These are phyloP conservation scores for Ogataea dorogensis DNA, from an alignment of 805 yeast genomes.

Conservation along the genomic window DNA sequence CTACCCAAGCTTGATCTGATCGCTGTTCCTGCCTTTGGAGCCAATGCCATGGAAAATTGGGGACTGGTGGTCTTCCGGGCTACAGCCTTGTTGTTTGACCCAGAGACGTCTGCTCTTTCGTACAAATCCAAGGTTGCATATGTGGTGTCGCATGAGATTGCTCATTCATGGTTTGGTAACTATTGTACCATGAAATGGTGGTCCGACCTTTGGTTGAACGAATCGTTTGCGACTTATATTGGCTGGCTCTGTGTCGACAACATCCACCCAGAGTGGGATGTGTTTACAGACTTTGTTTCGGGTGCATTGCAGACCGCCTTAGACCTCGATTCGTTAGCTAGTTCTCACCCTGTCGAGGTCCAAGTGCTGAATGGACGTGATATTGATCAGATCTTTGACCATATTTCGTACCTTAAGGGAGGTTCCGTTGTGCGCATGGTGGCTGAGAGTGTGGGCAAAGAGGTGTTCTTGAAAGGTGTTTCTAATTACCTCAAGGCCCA, in stretches of 20 bases:
- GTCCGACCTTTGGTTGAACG: constrained; percentile 89
- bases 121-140: constrained; percentile 73
- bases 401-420: constrained; percentile 79
- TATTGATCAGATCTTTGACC: constrained; percentile 79
- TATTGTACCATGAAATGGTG: constrained; percentile 92
- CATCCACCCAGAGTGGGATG: constrained; percentile 80
- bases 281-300: constrained; percentile 55
- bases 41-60: constrained; percentile 93
- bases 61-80: constrained; percentile 71
- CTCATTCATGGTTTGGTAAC: constrained; percentile 92
- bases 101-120: constrained; percentile 43
- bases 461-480: constrained; percentile 69
- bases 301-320: constrained; percentile 51
- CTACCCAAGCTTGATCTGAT: constrained; percentile 78
- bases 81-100: constrained; percentile 53
- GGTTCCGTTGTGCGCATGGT: constrained; percentile 78
- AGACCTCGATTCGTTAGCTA: constrained; percentile 53
- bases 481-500: constrained; percentile 62
- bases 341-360: constrained; percentile 81
- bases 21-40: constrained; percentile 76
- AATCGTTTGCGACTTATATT: constrained; percentile 88
- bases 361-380: constrained; percentile 77
- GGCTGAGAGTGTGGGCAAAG: constrained; percentile 66
- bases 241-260: constrained; percentile 68
- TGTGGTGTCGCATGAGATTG: constrained; percentile 82